Base-by-base conservation (phyloP, 208 protist genomes). In the Trypanosoma rangeli region DNA sequence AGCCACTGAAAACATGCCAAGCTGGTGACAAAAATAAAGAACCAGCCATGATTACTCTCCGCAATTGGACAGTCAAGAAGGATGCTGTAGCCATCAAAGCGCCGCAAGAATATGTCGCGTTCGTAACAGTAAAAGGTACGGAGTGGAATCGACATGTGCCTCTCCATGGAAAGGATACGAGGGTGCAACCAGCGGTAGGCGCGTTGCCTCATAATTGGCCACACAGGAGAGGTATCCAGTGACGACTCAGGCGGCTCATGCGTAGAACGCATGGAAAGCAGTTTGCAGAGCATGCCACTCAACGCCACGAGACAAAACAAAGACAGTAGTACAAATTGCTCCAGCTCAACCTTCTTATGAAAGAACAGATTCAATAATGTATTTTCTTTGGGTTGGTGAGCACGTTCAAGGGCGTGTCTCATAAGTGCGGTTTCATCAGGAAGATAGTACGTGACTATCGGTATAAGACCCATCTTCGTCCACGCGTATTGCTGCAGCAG, bases 41-140 rank as follows among this genome's bases (percentile, higher is more conserved):
- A 94, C 33, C 50, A 70, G 10, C 78, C 53, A 66, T 91, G 86
- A 67, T 94, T 94, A 31, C 71, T 79, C 24, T 68, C 74, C 1
- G 80, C 84, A 53, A 94, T 74, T 1, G 89, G 89, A 60, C 73
- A 76, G 75, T 94, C 89, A 13, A 94, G 59, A 31, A 84, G 64
- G 57, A 68, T 78, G 24, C 85, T 89, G 77, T 90, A 91, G 63
- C 85, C 70, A 72, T 94, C 89, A 74, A 88, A 94, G 53, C 84
- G 65, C 9, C 72, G 71, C 69, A 94, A 72, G 24, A 91, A 33
- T 15, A 83, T 76, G 64, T 94, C 89, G 13, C 73, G 67, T 72
- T 94, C 84, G 48, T 65, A 78, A 73, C 86, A 94, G 70, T 94
- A 90, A 68, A 94, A 94, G 13, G 81, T 73, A 48, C 89, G 86